phyloP scores from a whole-genome alignment of 139 green algal genomes.

The Auxenochlorella protothecoides region DNA sequence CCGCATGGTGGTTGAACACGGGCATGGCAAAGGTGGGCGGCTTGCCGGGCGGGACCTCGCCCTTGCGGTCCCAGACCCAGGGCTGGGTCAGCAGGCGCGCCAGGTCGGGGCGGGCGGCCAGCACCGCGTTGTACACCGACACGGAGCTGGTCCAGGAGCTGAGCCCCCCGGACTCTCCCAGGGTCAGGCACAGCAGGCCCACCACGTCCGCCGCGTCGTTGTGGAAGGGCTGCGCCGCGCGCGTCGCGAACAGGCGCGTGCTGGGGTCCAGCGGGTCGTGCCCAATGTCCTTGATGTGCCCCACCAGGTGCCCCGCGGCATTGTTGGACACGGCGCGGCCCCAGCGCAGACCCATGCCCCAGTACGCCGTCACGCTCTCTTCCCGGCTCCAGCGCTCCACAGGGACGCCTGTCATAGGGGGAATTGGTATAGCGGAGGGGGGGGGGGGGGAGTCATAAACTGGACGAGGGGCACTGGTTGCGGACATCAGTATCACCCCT shows the following conservation, averaged over 20 bases:
- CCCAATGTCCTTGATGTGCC: conserved; percentile 53
- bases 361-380: conserved; percentile 33
- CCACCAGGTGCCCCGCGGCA: conserved; percentile 42
- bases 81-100: conserved; percentile 24
- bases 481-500: too few relatives aligned
- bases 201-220: conserved; percentile 47
- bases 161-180: conserved; percentile 33
- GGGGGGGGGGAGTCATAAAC: too few relatives aligned
- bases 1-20: conserved; percentile 37
- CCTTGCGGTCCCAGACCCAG: conserved; percentile 45
- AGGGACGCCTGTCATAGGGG: conserved; percentile 25
- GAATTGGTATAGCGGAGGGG: not conserved
- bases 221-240: conserved; percentile 40
- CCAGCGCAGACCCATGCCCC: conserved; percentile 42
- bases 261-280: conserved; percentile 39
- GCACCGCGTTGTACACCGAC: conserved; percentile 44
- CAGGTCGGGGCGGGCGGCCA: conserved; percentile 27
- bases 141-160: conserved; percentile 37
- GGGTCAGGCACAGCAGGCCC: conserved; percentile 40
- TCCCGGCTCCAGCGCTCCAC: conserved; percentile 32
- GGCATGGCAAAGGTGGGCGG: conserved; percentile 37
- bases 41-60: conserved; percentile 40
- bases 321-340: conserved; percentile 40
- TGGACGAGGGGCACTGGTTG: too few relatives aligned
- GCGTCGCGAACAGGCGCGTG: conserved; percentile 56